A percentile compares a stretch with the other conserved stretches of the same genome.
These are phyloP conservation scores for Vanilla planifolia DNA, from an alignment of 106 monocot genomes.

Conservation along the genomic window DNA sequence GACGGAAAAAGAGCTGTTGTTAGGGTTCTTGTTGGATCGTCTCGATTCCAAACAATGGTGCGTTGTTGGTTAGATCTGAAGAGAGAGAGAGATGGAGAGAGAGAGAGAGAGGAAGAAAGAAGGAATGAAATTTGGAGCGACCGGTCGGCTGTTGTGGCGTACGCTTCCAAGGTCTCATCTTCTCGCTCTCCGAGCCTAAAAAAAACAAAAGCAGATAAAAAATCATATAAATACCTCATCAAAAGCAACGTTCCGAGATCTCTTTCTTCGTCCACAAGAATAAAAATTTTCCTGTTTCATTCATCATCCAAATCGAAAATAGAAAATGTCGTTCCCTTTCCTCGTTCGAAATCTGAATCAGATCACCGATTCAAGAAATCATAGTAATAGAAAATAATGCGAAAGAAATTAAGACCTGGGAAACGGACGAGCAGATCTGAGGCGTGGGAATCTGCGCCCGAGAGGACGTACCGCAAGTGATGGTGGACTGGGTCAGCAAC, in stretches of 20 bases:
- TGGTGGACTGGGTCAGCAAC: not conserved
- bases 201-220: not conserved
- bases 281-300: not conserved
- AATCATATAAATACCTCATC: not conserved
- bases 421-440: not conserved
- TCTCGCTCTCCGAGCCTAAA: conserved; percentile 2
- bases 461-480: not conserved
- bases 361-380: too few relatives aligned
- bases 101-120: not conserved
- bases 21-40: too few relatives aligned
- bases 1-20: not conserved
- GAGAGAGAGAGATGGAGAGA: not conserved
- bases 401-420: not conserved
- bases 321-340: too few relatives aligned
- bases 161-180: not conserved
- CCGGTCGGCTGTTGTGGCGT: not conserved
- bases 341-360: too few relatives aligned
- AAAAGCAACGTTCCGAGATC: conserved; percentile 6
- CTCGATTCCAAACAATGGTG: too few relatives aligned
- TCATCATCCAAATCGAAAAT: not conserved
- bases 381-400: too few relatives aligned
- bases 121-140: not conserved
- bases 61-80: too few relatives aligned
- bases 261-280: not conserved
- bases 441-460: not conserved